A percentile compares a stretch with the other conserved stretches of the same genome.
phyloP scores from a whole-genome alignment of 805 yeast species.

The Spathaspora sp. region DNA sequence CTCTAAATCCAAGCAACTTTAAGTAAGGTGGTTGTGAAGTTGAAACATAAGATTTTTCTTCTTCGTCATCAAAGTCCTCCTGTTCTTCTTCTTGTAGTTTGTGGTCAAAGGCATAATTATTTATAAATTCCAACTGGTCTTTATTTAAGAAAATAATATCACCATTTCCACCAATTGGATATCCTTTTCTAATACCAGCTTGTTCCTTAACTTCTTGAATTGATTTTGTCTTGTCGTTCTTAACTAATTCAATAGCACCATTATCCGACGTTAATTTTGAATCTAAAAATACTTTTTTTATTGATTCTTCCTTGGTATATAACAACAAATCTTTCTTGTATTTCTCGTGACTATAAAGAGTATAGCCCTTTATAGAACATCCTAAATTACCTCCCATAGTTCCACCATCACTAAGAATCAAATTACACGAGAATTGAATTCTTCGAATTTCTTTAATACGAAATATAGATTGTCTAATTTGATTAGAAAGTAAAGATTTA shows the following conservation, averaged over 20 bases:
- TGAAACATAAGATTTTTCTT: conserved; percentile 14
- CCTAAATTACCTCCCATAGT: conserved; percentile 36
- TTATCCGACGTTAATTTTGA: conserved; percentile 34
- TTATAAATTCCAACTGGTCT: conserved; percentile 25
- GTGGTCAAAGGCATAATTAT: conserved; percentile 30
- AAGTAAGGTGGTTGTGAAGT: conserved; percentile 44
- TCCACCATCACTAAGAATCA: conserved; percentile 50
- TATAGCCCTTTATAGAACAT: conserved; percentile 70
- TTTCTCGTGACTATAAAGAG: conserved; percentile 55
- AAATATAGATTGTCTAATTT: conserved; percentile 28
- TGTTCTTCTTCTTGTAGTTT: conserved; percentile 8
- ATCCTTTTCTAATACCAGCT: conserved; percentile 29
- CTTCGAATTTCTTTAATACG: conserved; percentile 61
- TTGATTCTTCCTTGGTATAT: conserved; percentile 14
- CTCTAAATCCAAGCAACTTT: conserved; percentile 66
- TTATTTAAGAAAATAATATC: conserved; percentile 22
- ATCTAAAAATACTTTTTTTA: conserved; percentile 49
- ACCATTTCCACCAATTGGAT: conserved; percentile 18
- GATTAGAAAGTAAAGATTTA: conserved; percentile 11
- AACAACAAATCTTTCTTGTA: conserved; percentile 26
- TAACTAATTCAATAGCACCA: conserved; percentile 45
- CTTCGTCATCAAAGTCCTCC: conserved; percentile 13
- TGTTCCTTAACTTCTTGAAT: conserved; percentile 33
- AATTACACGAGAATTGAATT: conserved; percentile 56
- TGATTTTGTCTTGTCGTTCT: conserved; percentile 12